Evolutionary conservation across 2,329 filamentous ascomycete species (phyloP).

Genomic region (Arthrobotrys sinensis): DNA sequence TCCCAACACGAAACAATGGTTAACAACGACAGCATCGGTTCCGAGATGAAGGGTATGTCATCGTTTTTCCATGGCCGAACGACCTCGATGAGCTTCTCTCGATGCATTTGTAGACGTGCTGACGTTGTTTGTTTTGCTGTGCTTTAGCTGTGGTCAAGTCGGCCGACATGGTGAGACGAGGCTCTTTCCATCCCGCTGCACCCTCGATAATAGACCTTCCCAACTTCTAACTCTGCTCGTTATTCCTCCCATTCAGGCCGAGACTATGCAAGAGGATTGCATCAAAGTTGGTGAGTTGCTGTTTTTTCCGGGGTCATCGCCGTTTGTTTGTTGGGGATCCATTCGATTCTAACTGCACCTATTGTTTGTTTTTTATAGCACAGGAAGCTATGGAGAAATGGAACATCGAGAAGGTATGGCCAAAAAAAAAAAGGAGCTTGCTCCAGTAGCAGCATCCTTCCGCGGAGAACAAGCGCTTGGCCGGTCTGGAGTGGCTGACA

Average conservation of each 20-base stretch:
- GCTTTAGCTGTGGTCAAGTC: slow-evolving; percentile 92
- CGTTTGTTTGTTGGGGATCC: background rate
- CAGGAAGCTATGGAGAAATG: slow-evolving; percentile 81
- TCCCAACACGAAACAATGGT: slow-evolving; percentile 45
- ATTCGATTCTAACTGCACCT: background rate
- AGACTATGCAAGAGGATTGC: slow-evolving; percentile 96
- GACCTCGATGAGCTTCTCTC: background rate
- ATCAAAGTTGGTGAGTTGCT: slow-evolving; percentile 88
- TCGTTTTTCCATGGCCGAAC: background rate
- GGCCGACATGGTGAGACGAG: slow-evolving; percentile 87
- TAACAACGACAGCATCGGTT: slow-evolving; percentile 25
- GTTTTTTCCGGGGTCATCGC: background rate
- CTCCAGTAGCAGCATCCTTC: slow-evolving; percentile 63
- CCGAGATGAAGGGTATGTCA: slow-evolving; percentile 58
- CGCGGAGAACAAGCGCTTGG: background rate
- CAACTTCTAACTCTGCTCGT: slow-evolving; percentile 38
- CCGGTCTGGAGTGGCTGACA: slow-evolving; percentile 38
- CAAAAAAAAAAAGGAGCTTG: slow-evolving; percentile 33
- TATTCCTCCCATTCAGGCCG: slow-evolving; percentile 75
- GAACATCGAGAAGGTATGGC: slow-evolving; percentile 78
- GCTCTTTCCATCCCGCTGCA: background rate
- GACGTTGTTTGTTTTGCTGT: slow-evolving; percentile 39
- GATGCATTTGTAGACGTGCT: slow-evolving; percentile 12
- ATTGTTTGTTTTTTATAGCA: slow-evolving; percentile 69
- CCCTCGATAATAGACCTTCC: slow-evolving; percentile 4